phyloP scores from a whole-genome alignment of 345 rosid species.

The Brassica carinata region DNA sequence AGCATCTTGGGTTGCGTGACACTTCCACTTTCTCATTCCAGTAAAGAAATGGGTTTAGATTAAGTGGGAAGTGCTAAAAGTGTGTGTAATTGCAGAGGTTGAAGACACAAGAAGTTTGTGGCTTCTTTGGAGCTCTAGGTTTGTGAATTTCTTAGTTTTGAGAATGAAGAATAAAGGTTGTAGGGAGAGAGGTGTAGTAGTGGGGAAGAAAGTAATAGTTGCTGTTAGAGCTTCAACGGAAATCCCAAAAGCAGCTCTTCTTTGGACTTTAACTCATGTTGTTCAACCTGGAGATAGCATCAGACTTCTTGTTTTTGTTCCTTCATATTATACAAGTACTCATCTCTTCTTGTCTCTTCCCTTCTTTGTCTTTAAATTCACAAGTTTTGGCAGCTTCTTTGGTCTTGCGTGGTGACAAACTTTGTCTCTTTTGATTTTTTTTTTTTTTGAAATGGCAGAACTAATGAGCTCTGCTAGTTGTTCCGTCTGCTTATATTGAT shows the following conservation, averaged over 20 bases:
- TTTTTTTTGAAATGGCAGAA: too few relatives aligned
- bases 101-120: slow-evolving; percentile 11
- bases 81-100: slow-evolving; percentile 7
- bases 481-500: slow-evolving; percentile 12
- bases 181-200: slow-evolving; percentile 52
- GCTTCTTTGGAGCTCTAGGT: neutral
- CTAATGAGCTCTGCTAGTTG: neutral
- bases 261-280: slow-evolving; percentile 97
- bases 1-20: slow-evolving; percentile 60
- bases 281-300: slow-evolving; percentile 85
- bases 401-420: neutral
- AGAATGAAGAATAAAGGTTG: slow-evolving; percentile 55
- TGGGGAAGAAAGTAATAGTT: slow-evolving; percentile 73
- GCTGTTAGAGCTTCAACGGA: slow-evolving; percentile 88
- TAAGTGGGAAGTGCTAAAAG: slow-evolving; percentile 29
- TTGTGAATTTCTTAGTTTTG: neutral
- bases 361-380: slow-evolving; percentile 19
- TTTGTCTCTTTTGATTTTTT: neutral
- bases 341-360: slow-evolving; percentile 4
- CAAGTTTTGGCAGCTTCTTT: neutral
- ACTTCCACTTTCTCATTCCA: slow-evolving; percentile 34
- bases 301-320: slow-evolving; percentile 82
- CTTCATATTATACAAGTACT: slow-evolving; percentile 65
- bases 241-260: slow-evolving; percentile 72
- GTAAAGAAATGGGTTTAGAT: slow-evolving; percentile 41